A percentile compares a stretch with the other conserved stretches of the same genome.
Conservation (phyloP, 306 rosid species). For the Pyrus communis region DNA sequence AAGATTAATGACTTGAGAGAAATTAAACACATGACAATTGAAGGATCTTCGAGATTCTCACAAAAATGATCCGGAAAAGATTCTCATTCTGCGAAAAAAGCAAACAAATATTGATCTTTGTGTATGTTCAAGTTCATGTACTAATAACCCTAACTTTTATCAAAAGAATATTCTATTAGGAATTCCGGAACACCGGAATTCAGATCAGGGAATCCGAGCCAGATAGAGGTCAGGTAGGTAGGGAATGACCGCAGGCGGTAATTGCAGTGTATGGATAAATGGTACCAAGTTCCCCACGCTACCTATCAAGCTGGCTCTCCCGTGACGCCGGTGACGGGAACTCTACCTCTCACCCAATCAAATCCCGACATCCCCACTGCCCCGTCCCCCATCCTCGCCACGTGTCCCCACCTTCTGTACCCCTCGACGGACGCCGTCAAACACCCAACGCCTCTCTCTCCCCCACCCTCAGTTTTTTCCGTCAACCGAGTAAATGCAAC, state of each 20-base stretch:
- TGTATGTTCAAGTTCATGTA: too few relatives aligned
- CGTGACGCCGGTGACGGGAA: conserved; percentile 48
- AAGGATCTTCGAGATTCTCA: accelerated
- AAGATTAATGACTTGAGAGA: too few relatives aligned
- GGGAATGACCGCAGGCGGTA: conserved; percentile 21
- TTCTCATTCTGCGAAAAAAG: too few relatives aligned
- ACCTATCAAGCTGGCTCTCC: conserved; percentile 43
- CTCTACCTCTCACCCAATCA: conserved; percentile 16
- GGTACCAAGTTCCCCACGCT: conserved; percentile 16
- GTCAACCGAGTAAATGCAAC: conserved; percentile 38
- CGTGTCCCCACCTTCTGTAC: conserved; percentile 28
- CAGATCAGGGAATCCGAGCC: neutral
- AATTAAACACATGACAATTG: too few relatives aligned
- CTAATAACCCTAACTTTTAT: too few relatives aligned
- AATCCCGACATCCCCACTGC: conserved; percentile 14
- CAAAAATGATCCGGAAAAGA: accelerated
- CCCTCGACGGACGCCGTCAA: conserved; percentile 52
- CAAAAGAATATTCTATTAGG: neutral
- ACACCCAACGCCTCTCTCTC: conserved; percentile 7
- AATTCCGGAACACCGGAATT: neutral
- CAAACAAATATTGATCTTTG: too few relatives aligned
- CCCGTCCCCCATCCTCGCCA: conserved; percentile 1
- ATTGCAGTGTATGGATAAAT: conserved; percentile 5
- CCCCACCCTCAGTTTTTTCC: conserved; percentile 33
- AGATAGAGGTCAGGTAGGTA: neutral